phyloP scores from a whole-genome alignment of 23 red algal species.

The Chondrus crispus region DNA sequence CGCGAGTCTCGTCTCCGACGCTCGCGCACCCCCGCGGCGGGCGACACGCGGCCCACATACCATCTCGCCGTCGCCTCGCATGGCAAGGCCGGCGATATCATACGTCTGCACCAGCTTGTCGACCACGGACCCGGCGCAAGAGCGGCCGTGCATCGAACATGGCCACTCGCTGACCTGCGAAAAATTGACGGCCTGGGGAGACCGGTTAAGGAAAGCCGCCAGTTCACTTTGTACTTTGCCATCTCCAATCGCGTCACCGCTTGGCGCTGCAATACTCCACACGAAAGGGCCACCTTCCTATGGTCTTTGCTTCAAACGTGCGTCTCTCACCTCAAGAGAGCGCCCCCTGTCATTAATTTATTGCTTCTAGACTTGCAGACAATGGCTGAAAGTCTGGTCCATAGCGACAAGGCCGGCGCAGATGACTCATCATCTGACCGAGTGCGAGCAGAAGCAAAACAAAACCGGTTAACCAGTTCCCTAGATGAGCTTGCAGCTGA shows the following conservation, averaged over 20 bases:
- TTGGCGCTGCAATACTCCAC: neutral
- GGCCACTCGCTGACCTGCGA: slow-evolving; percentile 49
- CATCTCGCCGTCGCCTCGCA: slow-evolving; percentile 24
- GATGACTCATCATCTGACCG: neutral
- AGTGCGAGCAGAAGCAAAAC: neutral
- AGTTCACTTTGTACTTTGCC: slow-evolving; percentile 29
- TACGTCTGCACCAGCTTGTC: slow-evolving; percentile 54
- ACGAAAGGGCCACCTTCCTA: slow-evolving; percentile 32
- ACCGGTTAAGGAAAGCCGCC: neutral
- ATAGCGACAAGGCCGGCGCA: neutral
- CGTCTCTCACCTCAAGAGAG: slow-evolving; percentile 28
- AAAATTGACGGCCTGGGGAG: slow-evolving; percentile 53
- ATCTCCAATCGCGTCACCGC: slow-evolving; percentile 3
- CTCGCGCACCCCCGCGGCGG: neutral
- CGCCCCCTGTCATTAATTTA: slow-evolving; percentile 36
- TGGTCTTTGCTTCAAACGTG: slow-evolving; percentile 52
- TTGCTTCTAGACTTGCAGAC: slow-evolving; percentile 59
- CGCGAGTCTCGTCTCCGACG: slow-evolving; percentile 13
- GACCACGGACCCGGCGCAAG: slow-evolving; percentile 27
- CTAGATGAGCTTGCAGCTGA: neutral
- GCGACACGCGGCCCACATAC: neutral
- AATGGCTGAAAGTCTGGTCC: slow-evolving; percentile 4
- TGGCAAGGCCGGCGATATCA: slow-evolving; percentile 2
- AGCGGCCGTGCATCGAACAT: slow-evolving; percentile 24
- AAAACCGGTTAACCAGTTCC: neutral